Evolutionary conservation across 257 asterid genomes (phyloP), one percentile per base, ranked within the genome.

Genomic region (Solanum pinnatisectum): DNA sequence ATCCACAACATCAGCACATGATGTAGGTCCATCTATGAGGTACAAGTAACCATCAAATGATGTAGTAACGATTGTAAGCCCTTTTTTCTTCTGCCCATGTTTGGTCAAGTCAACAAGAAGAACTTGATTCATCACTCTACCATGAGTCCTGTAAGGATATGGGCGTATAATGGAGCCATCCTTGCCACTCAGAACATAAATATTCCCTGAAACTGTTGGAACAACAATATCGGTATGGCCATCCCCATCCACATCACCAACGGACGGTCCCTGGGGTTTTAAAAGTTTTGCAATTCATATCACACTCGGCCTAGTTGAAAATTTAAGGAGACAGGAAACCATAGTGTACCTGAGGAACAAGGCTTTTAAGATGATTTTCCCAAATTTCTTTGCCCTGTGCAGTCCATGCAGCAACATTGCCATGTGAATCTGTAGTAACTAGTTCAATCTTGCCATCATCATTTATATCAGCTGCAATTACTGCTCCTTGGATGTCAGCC

Each of bases 401-500:
- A 68, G 98, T 96, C 99, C 99, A 98, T 18, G 99, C 99, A 86
- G 98, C 99, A 93, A 98, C 94, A 88, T 98, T 98, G 89, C 99
- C 99, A 87, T 98, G 99, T 85, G 96, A 88, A 91, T 96, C 99
- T 87, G 99, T 90, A 65, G 99, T 96, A 72, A 98, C 96, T 88
- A 98, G 86, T 91, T 98, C 99, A 27, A 98, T 95, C 92, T 98
- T 96, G 60, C 99, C 99, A 86, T 98, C 99, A 88, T 98, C 99
- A 84, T 98, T 98, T 83, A 98, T 96, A 91, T 98, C 99, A 71
- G 96, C 99, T 71, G 99, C 99, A 90, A 96, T 90, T 82, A 96
- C 98, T 65, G 98, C 95, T 84, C 98, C 99, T 94, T 98, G 99
- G 83, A 98, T 96, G 93, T 96, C 99, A 91, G 99, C 99, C 99